These are phyloP conservation scores for Juglanconis sp. DNA, from an alignment of 2,329 filamentous ascomycete species.

Conservation along the genomic window DNA sequence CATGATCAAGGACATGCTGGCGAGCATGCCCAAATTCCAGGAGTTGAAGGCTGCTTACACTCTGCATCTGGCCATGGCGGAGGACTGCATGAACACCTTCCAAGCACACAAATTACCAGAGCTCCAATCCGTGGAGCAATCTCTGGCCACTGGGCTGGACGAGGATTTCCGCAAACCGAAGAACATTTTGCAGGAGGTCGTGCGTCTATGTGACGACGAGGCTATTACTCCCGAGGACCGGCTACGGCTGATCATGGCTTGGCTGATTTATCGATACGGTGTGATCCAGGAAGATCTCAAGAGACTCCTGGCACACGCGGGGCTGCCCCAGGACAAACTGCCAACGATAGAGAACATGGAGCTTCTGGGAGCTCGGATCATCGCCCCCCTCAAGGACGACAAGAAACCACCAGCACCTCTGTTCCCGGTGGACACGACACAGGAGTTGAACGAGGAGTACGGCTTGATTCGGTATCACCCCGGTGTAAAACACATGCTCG, in stretches of 20 bases:
- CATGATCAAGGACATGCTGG: slow-evolving; percentile 95
- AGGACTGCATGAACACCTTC: slow-evolving; percentile 95
- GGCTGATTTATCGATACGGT: slow-evolving; percentile 81
- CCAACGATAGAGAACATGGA: slow-evolving; percentile 71
- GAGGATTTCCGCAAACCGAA: slow-evolving; percentile 91
- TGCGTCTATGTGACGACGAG: slow-evolving; percentile 84
- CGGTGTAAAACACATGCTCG: slow-evolving; percentile 76
- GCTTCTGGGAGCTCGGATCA: slow-evolving; percentile 72
- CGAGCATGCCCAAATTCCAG: slow-evolving; percentile 88
- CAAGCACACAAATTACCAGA: slow-evolving; percentile 81
- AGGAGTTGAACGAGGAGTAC: slow-evolving; percentile 68
- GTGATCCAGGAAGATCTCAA: slow-evolving; percentile 79
- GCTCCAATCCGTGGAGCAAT: slow-evolving; percentile 84
- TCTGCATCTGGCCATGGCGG: slow-evolving; percentile 91
- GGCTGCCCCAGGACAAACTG: slow-evolving; percentile 55
- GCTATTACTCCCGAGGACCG: slow-evolving; percentile 69
- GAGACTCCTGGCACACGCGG: slow-evolving; percentile 79
- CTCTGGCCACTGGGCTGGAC: slow-evolving; percentile 84
- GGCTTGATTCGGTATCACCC: slow-evolving; percentile 86
- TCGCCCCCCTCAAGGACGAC: slow-evolving; percentile 70
- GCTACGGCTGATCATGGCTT: slow-evolving; percentile 80
- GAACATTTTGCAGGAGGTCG: slow-evolving; percentile 79
- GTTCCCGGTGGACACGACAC: slow-evolving; percentile 65
- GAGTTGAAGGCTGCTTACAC: slow-evolving; percentile 95
- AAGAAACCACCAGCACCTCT: slow-evolving; percentile 63